Conservation (phyloP, 345 rosid genomes). For the Lepidium africanum region DNA sequence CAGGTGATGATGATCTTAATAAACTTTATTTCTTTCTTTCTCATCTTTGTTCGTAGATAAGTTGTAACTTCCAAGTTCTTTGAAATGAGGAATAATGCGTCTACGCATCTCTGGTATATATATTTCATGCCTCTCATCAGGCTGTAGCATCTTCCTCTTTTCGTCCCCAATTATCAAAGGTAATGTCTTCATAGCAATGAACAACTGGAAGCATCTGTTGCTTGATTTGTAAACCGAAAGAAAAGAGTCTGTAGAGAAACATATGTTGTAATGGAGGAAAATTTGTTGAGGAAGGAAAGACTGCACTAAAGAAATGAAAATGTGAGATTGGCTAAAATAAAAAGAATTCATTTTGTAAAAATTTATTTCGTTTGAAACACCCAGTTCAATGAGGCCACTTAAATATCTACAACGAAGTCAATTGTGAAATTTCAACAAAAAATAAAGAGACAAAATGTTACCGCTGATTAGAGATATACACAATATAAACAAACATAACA, state of each 20-base stretch:
- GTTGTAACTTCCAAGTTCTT: background rate
- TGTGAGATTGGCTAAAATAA: background rate
- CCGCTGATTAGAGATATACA: background rate
- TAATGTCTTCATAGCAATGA: background rate
- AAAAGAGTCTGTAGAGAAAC: background rate
- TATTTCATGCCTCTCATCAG: conserved; percentile 1
- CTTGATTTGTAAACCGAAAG: background rate
- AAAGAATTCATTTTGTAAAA: background rate
- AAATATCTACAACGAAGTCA: background rate
- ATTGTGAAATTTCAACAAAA: background rate
- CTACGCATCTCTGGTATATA: background rate
- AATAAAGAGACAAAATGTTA: background rate
- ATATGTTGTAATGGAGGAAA: background rate
- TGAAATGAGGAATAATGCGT: background rate
- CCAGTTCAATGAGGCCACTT: background rate
- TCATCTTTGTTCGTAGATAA: background rate
- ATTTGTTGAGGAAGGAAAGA: background rate
- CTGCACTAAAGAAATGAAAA: conserved; percentile 15
- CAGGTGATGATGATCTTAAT: conserved; percentile 15
- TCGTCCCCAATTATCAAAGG: background rate
- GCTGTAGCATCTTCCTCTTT: background rate
- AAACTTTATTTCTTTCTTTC: background rate
- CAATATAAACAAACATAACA: background rate
- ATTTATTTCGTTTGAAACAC: background rate
- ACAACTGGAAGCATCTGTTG: background rate